phyloP scores from a whole-genome alignment of 2,329 filamentous ascomycete species.

The Fusarium albidum region DNA sequence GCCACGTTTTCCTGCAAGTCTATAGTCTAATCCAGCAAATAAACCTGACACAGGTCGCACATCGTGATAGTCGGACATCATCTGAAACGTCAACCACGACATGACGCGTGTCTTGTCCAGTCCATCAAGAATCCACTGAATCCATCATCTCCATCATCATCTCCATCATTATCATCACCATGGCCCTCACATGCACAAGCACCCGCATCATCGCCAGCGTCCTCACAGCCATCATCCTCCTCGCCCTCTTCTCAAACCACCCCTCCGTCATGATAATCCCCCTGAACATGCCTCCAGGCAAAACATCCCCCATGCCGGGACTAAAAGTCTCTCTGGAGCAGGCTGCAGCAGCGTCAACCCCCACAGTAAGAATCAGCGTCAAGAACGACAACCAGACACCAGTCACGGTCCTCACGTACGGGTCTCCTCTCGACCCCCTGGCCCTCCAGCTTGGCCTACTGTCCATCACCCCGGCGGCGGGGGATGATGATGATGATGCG shows the following conservation, averaged over 20 bases:
- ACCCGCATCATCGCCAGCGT: slow-evolving; percentile 34
- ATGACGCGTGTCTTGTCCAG: too few relatives aligned
- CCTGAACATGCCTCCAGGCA: slow-evolving; percentile 17
- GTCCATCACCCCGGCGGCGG: slow-evolving; percentile 47
- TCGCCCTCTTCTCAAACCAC: slow-evolving; percentile 28
- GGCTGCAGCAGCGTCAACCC: slow-evolving; percentile 42
- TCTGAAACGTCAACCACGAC: too few relatives aligned
- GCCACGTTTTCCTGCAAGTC: too few relatives aligned
- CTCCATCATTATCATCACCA: too few relatives aligned
- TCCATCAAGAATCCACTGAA: too few relatives aligned
- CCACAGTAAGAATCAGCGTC: slow-evolving; percentile 48
- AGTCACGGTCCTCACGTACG: slow-evolving; percentile 53
- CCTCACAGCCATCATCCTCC: slow-evolving; percentile 30
- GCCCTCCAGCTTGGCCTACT: slow-evolving; percentile 53
- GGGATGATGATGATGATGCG: slow-evolving; percentile 42
- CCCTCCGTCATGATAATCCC: slow-evolving; percentile 15
- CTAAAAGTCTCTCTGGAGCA: slow-evolving; percentile 48
- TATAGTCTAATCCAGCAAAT: too few relatives aligned
- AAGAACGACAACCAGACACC: slow-evolving; percentile 50
- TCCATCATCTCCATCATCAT: too few relatives aligned
- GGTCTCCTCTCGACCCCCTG: slow-evolving; percentile 55
- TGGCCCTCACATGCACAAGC: slow-evolving; percentile 29
- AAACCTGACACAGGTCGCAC: too few relatives aligned
- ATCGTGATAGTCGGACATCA: too few relatives aligned
- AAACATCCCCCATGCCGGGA: slow-evolving; percentile 20